Percentiles rank a stretch among this genome's conserved stretches.
Evolutionary conservation across 345 rosid genomes (phyloP).

Genomic region (Nephelium lappaceum): DNA sequence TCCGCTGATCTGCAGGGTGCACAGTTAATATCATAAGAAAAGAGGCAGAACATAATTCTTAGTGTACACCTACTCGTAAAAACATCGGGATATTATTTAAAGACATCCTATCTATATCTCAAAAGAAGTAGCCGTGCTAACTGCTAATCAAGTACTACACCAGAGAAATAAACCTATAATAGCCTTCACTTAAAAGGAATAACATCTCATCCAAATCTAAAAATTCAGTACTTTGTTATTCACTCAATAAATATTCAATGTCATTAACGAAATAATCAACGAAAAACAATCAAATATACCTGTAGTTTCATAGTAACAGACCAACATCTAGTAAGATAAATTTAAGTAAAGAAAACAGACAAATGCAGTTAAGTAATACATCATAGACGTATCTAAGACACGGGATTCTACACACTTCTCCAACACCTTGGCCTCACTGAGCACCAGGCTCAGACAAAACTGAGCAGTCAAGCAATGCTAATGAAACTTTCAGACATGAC

Average conservation of each 20-base stretch:
- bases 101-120: background rate
- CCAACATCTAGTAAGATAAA: background rate
- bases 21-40: background rate
- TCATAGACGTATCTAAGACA: background rate
- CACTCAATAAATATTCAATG: background rate
- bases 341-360: background rate
- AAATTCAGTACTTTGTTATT: background rate
- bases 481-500: background rate
- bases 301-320: background rate
- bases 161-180: background rate
- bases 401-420: background rate
- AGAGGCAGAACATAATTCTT: background rate
- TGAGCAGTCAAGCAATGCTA: background rate
- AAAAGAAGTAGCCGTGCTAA: no score
- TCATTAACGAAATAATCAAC: background rate
- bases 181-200: no score
- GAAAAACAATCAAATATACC: no score
- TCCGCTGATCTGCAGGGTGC: constrained; percentile 25
- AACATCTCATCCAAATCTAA: background rate
- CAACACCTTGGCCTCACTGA: background rate
- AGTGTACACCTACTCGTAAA: background rate
- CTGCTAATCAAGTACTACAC: background rate
- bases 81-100: background rate
- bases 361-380: background rate
- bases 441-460: background rate